Base-by-base conservation (phyloP, 176 grass and related monocot species). In the Paspalum vaginatum region DNA sequence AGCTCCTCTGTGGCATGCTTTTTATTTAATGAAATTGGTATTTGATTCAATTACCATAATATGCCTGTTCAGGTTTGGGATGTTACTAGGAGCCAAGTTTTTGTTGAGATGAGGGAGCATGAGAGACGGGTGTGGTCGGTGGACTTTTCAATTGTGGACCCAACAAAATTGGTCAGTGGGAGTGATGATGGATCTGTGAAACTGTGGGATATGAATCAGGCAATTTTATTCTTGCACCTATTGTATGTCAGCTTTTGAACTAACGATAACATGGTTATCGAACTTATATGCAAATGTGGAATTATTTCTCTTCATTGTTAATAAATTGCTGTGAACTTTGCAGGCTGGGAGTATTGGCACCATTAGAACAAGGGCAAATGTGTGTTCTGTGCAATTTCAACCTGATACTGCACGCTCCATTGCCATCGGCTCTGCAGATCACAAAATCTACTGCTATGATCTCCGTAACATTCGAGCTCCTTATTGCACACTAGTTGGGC, bases 151-250 rank as follows among this genome's bases (percentile, higher is more conserved):
- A 87, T 86, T 76, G 88, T 90, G 25, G 97, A 99, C 75, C 97
- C 97, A 70, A 99, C 97, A 73, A 94, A 87, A 85, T 83, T 99
- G 88, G 97, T 89, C 50, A 99, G 92, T 69, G 97, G 90, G 53
- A 87, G 97, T 65, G 97, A 99, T 86, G 97, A 99, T 84, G 90
- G 97, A 81, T 86, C 78, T 55, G 93, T 99, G 71, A 99, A 99
- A 87, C 89, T 99, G 70, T 99, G 97, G 97, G 91, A 84, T 87
- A 99, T 99, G 79, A 99, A 99, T 99, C 88, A 99, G 97, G 97
- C 91, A 92, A 90, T 90, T 94, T 57, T 94, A 89, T 90, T 90
- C 83, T 86, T 94, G 78, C 65, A 89, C 91, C 88, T 94, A 61
- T 54, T 88, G 81, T 89, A 93, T 97, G 85, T 91, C 90, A 79